A percentile compares a stretch with the other conserved stretches of the same genome.
Conservation (phyloP, 768 basidiomycete species). For the Termitomyces sp. region DNA sequence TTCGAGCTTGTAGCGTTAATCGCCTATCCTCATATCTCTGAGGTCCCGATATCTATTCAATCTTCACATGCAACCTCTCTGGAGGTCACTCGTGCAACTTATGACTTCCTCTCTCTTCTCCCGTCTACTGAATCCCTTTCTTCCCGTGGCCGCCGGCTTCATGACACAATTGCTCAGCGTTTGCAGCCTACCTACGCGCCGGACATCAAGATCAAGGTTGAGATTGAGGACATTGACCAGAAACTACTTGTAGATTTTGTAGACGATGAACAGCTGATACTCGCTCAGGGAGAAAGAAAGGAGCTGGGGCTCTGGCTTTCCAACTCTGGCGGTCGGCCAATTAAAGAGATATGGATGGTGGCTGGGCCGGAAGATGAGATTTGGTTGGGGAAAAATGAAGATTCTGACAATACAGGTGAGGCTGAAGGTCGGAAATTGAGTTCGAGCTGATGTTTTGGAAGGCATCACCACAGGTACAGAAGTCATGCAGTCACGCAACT, state of each 20-base stretch:
- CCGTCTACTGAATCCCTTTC: slow-evolving; percentile 62
- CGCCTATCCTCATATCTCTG: not conserved
- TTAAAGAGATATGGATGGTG: slow-evolving; percentile 72
- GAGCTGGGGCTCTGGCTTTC: slow-evolving; percentile 49
- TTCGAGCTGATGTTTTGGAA: not conserved
- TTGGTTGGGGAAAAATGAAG: slow-evolving; percentile 37
- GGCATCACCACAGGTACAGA: slow-evolving; percentile 24
- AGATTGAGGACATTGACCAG: slow-evolving; percentile 62
- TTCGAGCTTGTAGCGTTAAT: not conserved
- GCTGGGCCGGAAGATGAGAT: slow-evolving; percentile 55
- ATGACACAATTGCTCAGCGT: slow-evolving; percentile 68
- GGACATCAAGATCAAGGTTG: slow-evolving; percentile 54
- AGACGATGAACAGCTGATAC: slow-evolving; percentile 42
- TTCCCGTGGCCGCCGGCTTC: slow-evolving; percentile 68
- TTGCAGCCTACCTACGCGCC: slow-evolving; percentile 67
- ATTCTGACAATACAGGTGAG: slow-evolving; percentile 2
- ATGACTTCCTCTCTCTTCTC: slow-evolving; percentile 70
- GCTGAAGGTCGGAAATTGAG: not conserved
- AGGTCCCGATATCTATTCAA: slow-evolving; percentile 64
- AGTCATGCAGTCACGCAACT: slow-evolving; percentile 45
- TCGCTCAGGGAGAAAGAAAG: slow-evolving; percentile 69
- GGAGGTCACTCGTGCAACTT: slow-evolving; percentile 51
- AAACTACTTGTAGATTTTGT: slow-evolving; percentile 55
- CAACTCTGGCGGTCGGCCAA: slow-evolving; percentile 57
- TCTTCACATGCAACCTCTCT: slow-evolving; percentile 47